These are phyloP conservation scores for Capronia epimyces DNA, from an alignment of 2,329 filamentous ascomycete genomes.

Conservation along the genomic window DNA sequence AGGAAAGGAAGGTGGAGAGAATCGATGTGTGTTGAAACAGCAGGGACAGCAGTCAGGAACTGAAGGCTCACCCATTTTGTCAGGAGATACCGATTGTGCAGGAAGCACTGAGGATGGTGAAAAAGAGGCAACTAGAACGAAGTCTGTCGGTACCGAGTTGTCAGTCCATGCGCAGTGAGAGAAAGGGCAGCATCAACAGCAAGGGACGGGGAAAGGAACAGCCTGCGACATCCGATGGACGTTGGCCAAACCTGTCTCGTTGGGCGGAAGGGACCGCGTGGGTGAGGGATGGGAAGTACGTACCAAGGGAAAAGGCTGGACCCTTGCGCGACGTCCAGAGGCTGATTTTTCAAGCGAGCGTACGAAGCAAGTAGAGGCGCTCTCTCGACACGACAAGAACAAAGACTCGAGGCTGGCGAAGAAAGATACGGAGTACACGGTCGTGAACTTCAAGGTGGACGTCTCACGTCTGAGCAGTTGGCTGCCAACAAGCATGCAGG, in stretches of 20 bases:
- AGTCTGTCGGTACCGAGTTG: conserved; percentile 7
- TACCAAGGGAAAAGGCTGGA: conserved; percentile 2
- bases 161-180: conserved; percentile 4
- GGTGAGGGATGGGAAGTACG: neutral
- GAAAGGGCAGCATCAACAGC: neutral
- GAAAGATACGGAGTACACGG: conserved; percentile 9
- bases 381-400: conserved; percentile 4
- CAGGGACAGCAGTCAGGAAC: conserved; percentile 5
- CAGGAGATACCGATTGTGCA: conserved; percentile 13
- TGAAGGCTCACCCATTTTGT: conserved; percentile 23
- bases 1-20: conserved; percentile 1
- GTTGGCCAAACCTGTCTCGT: neutral
- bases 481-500: neutral
- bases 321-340: conserved; percentile 2
- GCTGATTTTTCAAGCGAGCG: conserved; percentile 17
- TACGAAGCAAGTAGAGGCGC: conserved; percentile 18
- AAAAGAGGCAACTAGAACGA: conserved; percentile 12
- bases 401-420: conserved; percentile 6
- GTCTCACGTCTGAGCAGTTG: conserved; percentile 1
- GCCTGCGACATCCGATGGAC: conserved; percentile 3
- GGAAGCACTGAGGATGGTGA: conserved; percentile 11
- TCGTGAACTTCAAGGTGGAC: conserved; percentile 5
- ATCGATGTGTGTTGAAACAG: neutral
- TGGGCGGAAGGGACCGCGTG: neutral
- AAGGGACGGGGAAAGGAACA: neutral